phyloP scores from a whole-genome alignment of 352 stramenopile species.

The Pilasporangium apinafurcum region DNA sequence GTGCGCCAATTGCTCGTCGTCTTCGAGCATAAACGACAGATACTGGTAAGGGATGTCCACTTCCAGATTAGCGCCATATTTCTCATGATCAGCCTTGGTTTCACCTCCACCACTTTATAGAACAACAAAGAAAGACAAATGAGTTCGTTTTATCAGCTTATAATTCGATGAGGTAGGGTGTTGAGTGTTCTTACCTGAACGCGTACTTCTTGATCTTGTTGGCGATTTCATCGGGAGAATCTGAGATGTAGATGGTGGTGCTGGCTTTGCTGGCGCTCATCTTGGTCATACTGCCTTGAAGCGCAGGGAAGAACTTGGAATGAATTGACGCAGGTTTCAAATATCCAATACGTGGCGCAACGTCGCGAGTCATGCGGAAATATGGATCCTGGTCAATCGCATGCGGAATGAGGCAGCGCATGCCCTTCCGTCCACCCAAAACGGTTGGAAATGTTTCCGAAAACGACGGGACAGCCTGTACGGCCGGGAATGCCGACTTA shows the following conservation, averaged over 20 bases:
- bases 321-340: slow-evolving; percentile 97
- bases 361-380: slow-evolving; percentile 98
- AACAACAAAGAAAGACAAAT: slow-evolving; percentile 72
- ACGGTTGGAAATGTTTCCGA: slow-evolving; percentile 94
- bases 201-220: slow-evolving; percentile 89
- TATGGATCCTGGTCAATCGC: slow-evolving; percentile 99
- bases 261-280: slow-evolving; percentile 97
- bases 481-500: slow-evolving; percentile 97
- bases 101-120: slow-evolving; percentile 91
- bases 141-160: slow-evolving; percentile 43
- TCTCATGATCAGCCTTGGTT: slow-evolving; percentile 97
- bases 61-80: slow-evolving; percentile 98
- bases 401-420: slow-evolving; percentile 99
- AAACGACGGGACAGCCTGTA: slow-evolving; percentile 98
- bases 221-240: slow-evolving; percentile 95
- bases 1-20: slow-evolving; percentile 94
- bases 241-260: slow-evolving; percentile 99
- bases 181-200: slow-evolving; percentile 43
- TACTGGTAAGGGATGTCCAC: slow-evolving; percentile 99
- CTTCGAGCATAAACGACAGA: slow-evolving; percentile 99
- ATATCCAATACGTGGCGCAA: slow-evolving; percentile 96
- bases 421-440: slow-evolving; percentile 77
- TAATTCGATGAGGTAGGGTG: neutral
- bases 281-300: slow-evolving; percentile 97
- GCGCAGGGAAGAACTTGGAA: slow-evolving; percentile 99